phyloP scores from a whole-genome alignment of 2,329 filamentous ascomycete genomes.

The Hypoxylon sp. region DNA sequence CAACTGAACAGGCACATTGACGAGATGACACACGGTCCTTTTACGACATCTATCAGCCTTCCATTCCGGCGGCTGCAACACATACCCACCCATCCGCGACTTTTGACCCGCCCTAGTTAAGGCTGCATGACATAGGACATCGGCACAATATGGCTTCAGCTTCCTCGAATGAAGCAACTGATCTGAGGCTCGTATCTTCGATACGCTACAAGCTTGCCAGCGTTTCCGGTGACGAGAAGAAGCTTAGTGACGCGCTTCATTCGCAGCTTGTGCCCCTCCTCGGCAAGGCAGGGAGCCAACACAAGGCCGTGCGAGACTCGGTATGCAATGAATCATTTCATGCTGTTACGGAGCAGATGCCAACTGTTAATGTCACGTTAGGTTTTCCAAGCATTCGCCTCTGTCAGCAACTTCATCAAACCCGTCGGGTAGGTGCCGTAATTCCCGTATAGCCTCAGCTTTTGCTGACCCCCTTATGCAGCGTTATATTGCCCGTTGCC shows the following conservation, averaged over 20 bases:
- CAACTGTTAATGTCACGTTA: slow-evolving; percentile 43
- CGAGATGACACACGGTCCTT: neutral
- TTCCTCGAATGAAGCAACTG: slow-evolving; percentile 41
- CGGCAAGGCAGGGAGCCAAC: slow-evolving; percentile 84
- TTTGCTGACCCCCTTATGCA: slow-evolving; percentile 37
- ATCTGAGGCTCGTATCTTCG: slow-evolving; percentile 46
- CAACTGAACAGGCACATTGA: neutral
- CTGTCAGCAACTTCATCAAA: slow-evolving; percentile 63
- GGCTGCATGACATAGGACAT: neutral
- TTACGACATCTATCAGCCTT: neutral
- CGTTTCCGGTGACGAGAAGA: slow-evolving; percentile 78
- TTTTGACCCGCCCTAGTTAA: neutral
- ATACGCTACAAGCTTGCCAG: slow-evolving; percentile 47
- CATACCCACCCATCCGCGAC: neutral
- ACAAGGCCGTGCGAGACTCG: slow-evolving; percentile 74
- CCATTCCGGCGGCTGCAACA: neutral
- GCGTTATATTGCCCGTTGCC: slow-evolving; percentile 83
- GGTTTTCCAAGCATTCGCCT: slow-evolving; percentile 60
- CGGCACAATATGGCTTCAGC: slow-evolving; percentile 38
- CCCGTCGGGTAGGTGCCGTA: slow-evolving; percentile 54
- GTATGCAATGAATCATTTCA: slow-evolving; percentile 31
- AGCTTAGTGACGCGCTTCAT: slow-evolving; percentile 79
- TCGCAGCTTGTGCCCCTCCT: slow-evolving; percentile 83
- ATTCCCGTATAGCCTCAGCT: neutral
- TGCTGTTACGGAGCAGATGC: slow-evolving; percentile 4